Evolutionary conservation across 805 yeast species (phyloP), one percentile per base, ranked within the genome.

Genomic region (Vanderwaltozyma tropicalis): DNA sequence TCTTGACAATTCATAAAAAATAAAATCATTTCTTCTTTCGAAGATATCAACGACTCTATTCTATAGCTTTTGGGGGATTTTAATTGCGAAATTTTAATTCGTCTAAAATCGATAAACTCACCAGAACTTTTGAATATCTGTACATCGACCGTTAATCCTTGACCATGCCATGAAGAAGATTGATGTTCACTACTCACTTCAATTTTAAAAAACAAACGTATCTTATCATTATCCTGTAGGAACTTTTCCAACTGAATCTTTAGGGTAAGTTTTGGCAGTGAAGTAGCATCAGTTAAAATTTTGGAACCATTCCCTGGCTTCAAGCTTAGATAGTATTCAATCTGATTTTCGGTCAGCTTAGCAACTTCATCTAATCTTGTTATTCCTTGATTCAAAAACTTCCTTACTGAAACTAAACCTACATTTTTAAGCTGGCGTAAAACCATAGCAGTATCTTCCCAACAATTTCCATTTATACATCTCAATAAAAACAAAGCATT

Each of bases 371-470:
- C 41, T 18, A 73, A 51, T 2, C 48, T 45, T 3, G 35, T 39
- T 2, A 74, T 43, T n/a, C 63, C 55, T 8, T 61, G 61, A 16
- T 53, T 59, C 0, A 56, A 53, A 36, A 72, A 55, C 32, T 61
- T 64, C 28, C 66, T 52, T 0, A 68, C 64, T 19, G 65, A 55
- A 0, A 59, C 64, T 2, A 63, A 40, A 0, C 74, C 77, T 16
- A 74, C 53, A 5, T 68, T 71, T 20, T 67, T 67, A 10, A 74
- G 37, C 39, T 74, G 80, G 34, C 66, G 52, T n/a, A 74, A 48
- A 4, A 64, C 65, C 49, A 63, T 59, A 0, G 69, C 50, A 0
- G 67, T 48, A 36, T 64, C 67, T 42, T 72, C 78, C 80, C 80
- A 74, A 13, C 74, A 62, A 40, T 57, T 62, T 0, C 72, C 71